Base-by-base conservation (phyloP, 306 rosid genomes). In the Trichosanthes truncata region DNA sequence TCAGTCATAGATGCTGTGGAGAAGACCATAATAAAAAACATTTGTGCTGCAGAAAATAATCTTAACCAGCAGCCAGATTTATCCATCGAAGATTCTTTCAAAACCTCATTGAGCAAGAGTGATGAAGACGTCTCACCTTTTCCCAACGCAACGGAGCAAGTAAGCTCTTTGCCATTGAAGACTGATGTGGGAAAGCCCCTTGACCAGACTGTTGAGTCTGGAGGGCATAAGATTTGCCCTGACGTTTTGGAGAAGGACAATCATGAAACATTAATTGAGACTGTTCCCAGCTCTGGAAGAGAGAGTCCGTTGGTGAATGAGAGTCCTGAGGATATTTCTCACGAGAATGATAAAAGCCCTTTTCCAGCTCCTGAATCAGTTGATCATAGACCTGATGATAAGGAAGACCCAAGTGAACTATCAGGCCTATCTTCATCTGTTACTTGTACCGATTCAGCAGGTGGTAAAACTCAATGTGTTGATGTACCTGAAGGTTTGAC, bases 401-500 rank as follows among this genome's bases (percentile, higher is more conserved):
- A 83, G 76, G 79, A 84, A 80, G 86, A 69, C 76, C 55, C 84
- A 48, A 76, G 80, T 35, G 88, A 88, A 63, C 40, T 79, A 59
- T 80, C 88, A 55, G 40, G 74, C 81, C 49, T 82, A 85, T 85
- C 93, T 61, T 74, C 82, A 38, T 78, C 86, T 73, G 79, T 80
- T 87, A 82, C 82, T 71, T 81, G 83, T 85, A 74, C 86, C 62
- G 96, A 90, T 80, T 85, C 89, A 48, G 87, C 90, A 23, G 76
- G 81, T 78, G 80, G 82, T 68, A 85, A 82, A 83, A 81, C 75
- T 80, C 86, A 75, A 84, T 88, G 80, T 46, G 31, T 62, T 21
- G 93, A 86, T 82, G 88, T 80, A 21, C 79, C 93, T 45, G 91
- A 82, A 82, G 85, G 84, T 80, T 81, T 93, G 88, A 81, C 90